Evolutionary conservation across 306 rosid species (phyloP), one percentile per base, ranked within the genome.

Genomic region (Vicia villosa): DNA sequence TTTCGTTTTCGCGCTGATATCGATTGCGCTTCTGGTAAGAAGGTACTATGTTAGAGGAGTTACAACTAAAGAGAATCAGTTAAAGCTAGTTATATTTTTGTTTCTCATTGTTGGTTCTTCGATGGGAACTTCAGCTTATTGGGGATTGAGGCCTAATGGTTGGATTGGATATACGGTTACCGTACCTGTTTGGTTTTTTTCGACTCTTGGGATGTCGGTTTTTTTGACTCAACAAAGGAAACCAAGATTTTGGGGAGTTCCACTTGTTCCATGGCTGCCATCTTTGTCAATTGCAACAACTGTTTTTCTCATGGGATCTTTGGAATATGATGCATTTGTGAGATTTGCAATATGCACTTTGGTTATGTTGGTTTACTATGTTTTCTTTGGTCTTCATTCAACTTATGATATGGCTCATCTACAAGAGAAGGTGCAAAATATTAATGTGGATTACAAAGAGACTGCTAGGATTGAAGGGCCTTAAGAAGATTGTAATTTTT

Each of bases 231-330:
- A 83, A 64, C 89, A 86, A 76, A 86, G 92, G 74, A 60, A 41
- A 15, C 92, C 97, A 4, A 91, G 51, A 54, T 84, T 88, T 69
- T 91, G 95, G 97, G 97, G 89, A 0, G 97, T 91, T 46, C 97
- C 95, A 2, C 87, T 88, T 59, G 95, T 91, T 7, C 97, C 97
- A 19, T 88, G 97, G 95, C 32, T 91, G 16, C 97, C 97, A 19
- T 86, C 90, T 70, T 55, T 86, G 77, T 91, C 97, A 24, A 86
- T 91, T 51, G 97, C 87, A 7, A 83, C 73, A 9, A 91, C 88
- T 77, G 9, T 86, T 3, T 88, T 91, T 59, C 95, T 91, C 12
- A 88, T 88, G 95, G 97, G 95, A 37, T 86, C 92, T 64, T 55
- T 91, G 70, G 77, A 37, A 15, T 36, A 45, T 14, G 8, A 65